Evolutionary conservation across 805 yeast genomes (phyloP).

Genomic region (Lachancea mirantina): DNA sequence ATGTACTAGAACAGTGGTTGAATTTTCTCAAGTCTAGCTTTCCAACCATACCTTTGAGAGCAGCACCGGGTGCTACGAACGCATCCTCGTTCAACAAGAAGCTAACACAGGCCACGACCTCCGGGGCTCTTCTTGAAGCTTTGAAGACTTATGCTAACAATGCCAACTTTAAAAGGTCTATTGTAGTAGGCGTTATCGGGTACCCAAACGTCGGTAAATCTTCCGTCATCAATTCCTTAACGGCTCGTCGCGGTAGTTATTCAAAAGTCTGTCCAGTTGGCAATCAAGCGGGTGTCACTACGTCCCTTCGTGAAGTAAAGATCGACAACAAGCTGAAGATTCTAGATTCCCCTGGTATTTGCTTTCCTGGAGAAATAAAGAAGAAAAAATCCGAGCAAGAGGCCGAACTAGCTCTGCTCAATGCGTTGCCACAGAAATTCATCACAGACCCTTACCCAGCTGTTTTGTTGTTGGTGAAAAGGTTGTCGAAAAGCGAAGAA

Average conservation of each 20-base stretch:
- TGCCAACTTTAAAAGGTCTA: conserved; percentile 79
- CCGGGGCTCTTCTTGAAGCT: conserved; percentile 66
- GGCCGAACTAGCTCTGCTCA: conserved; percentile 82
- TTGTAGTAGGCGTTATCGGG: conserved; percentile 92
- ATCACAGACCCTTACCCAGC: conserved; percentile 81
- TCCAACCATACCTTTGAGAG: conserved; percentile 87
- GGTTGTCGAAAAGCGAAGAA: conserved; percentile 62
- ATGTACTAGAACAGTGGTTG: conserved; percentile 78
- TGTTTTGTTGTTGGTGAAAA: conserved; percentile 65
- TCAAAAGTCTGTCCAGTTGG: conserved; percentile 90
- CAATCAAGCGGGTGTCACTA: conserved; percentile 95
- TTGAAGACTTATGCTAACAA: conserved; percentile 80
- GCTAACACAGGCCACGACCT: conserved; percentile 62
- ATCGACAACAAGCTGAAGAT: conserved; percentile 83
- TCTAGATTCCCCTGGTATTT: conserved; percentile 95
- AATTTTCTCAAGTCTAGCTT: conserved; percentile 69
- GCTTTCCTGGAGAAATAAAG: conserved; percentile 69
- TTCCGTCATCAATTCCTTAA: conserved; percentile 83
- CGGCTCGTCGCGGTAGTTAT: conserved; percentile 62
- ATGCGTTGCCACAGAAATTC: conserved; percentile 83
- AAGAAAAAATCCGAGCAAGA: conserved; percentile 57
- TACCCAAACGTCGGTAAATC: conserved; percentile 98
- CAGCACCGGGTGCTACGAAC: conserved; percentile 67
- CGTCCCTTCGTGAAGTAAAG: conserved; percentile 84
- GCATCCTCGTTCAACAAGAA: conserved; percentile 65